Evolutionary conservation across 2,329 filamentous ascomycete species (phyloP).

Genomic region (Cordyceps cateniannulata): DNA sequence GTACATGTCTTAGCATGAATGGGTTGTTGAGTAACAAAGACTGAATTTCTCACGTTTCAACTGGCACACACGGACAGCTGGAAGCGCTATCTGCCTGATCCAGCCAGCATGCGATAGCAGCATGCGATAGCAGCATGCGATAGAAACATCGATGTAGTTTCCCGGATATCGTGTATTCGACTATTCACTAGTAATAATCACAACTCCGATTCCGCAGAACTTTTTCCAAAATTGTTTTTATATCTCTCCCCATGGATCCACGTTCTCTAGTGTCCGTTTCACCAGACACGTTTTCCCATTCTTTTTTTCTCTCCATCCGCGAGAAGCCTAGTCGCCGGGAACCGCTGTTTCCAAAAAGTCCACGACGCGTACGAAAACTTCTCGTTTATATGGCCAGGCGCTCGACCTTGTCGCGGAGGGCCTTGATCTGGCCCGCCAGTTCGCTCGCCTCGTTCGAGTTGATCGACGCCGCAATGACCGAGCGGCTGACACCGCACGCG

Average conservation of each 20-base stretch:
- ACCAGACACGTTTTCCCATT: background rate
- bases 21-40: too few relatives aligned
- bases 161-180: background rate
- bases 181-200: background rate
- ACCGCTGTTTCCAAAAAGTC: background rate
- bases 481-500: constrained; percentile 80
- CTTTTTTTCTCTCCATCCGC: background rate
- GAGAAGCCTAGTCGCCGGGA: background rate
- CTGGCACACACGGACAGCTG: background rate
- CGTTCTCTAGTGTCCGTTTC: background rate
- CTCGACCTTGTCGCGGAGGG: constrained; percentile 93
- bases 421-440: constrained; percentile 78
- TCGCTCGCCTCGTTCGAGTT: constrained; percentile 90
- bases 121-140: background rate
- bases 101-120: background rate
- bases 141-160: background rate
- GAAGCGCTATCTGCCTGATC: background rate
- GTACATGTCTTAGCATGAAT: too few relatives aligned
- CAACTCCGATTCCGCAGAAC: background rate
- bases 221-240: background rate
- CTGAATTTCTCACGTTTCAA: too few relatives aligned
- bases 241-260: background rate
- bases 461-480: constrained; percentile 82
- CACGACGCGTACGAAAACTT: background rate
- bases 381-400: constrained; percentile 78